A percentile compares a stretch with the other conserved stretches of the same genome.
Evolutionary conservation across 1,284 basidiomycete genomes (phyloP).

Genomic region (Pholiota adiposa): DNA sequence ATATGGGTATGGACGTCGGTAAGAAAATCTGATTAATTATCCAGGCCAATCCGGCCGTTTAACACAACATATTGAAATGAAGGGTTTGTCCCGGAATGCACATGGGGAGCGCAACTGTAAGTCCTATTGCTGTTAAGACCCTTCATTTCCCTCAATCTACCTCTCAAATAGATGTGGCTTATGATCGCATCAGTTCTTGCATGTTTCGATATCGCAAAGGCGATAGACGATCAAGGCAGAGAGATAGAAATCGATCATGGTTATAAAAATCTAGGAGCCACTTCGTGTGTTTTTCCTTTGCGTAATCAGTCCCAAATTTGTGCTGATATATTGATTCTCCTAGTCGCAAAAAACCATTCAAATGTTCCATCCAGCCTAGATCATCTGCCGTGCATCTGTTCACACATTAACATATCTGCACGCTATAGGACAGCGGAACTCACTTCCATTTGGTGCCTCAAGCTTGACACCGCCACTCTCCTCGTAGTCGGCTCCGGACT

Average conservation of each 20-base stretch:
- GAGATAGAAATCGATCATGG: conserved; percentile 28
- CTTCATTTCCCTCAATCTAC: background rate
- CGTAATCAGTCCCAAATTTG: background rate
- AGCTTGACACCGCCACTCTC: no score
- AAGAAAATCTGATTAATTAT: background rate
- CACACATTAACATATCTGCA: no score
- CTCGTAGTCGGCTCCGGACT: no score
- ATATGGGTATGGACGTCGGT: conserved; percentile 39
- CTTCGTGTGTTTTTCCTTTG: conserved; percentile 16
- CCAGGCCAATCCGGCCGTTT: background rate
- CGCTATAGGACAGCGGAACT: no score
- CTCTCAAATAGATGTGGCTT: conserved; percentile 36
- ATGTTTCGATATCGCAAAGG: conserved; percentile 37
- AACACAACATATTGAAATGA: background rate
- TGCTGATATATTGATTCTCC: background rate
- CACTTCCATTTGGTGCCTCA: no score
- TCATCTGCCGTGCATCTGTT: conserved; percentile 4
- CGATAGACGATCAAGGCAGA: conserved; percentile 34
- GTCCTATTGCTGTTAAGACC: background rate
- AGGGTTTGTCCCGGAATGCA: conserved; percentile 33
- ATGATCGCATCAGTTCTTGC: conserved; percentile 41
- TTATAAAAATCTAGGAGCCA: conserved; percentile 21
- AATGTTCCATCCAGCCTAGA: conserved; percentile 27
- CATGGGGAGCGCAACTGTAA: conserved; percentile 28
- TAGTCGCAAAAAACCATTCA: conserved; percentile 24